Conservation (phyloP, 352 stramenopile genomes). For the Pythium rhizo-oryzae region DNA sequence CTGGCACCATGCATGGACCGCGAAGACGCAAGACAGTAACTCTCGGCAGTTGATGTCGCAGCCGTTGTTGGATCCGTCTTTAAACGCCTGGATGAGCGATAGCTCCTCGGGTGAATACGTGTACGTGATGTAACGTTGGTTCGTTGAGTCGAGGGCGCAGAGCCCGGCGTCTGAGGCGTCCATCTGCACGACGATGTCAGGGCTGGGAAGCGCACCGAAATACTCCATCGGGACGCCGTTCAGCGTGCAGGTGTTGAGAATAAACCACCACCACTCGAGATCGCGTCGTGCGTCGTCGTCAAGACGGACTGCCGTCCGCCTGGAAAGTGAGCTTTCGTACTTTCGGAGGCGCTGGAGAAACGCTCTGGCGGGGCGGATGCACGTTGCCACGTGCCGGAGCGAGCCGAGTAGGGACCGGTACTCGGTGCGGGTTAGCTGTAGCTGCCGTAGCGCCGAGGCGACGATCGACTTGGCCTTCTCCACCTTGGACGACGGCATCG, state of each 20-base stretch:
- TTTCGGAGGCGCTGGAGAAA: constrained; percentile 22
- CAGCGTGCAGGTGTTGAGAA: constrained; percentile 15
- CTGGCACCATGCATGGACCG: background rate
- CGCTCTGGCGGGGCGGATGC: constrained; percentile 6
- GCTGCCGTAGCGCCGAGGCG: background rate
- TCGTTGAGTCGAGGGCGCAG: constrained; percentile 9
- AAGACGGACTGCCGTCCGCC: too few relatives aligned
- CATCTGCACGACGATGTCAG: constrained; percentile 20
- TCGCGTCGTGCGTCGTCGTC: too few relatives aligned
- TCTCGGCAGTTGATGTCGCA: constrained; percentile 39
- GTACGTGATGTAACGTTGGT: background rate
- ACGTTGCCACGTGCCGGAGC: constrained; percentile 30
- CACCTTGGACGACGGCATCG: background rate
- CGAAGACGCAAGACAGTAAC: constrained; percentile 10
- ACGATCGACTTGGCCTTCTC: background rate
- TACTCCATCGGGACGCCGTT: constrained; percentile 22
- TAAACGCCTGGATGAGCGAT: background rate
- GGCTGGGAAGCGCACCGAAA: background rate
- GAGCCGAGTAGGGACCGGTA: constrained; percentile 21
- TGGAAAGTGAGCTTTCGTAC: constrained; percentile 3
- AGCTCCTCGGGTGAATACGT: background rate
- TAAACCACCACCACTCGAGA: constrained; percentile 22
- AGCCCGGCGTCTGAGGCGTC: constrained; percentile 24
- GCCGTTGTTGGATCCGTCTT: background rate
- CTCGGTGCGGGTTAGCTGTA: background rate